phyloP scores from a whole-genome alignment of 179 eudicot genomes.

The Monotropa hypopitys region DNA sequence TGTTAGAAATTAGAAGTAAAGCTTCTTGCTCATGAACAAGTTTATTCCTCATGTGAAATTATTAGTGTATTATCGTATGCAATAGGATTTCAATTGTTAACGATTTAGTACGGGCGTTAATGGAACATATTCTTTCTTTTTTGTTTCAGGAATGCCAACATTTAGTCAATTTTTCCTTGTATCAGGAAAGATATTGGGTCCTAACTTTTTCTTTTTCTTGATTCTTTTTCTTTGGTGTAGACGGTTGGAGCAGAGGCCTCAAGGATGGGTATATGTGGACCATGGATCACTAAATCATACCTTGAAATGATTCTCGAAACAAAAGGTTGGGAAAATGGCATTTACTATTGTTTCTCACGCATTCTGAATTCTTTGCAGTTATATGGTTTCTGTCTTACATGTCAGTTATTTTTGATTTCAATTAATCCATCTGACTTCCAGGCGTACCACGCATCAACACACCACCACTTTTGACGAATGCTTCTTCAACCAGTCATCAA shows the following conservation, averaged over 20 bases:
- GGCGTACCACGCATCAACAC: constrained; percentile 96
- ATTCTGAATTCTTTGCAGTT: neutral
- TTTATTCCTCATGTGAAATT: neutral
- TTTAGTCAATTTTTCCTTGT: neutral
- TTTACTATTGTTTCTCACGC: neutral
- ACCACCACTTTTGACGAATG: constrained; percentile 60
- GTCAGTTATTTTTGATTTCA: neutral
- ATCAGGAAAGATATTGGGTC: neutral
- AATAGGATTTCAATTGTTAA: neutral
- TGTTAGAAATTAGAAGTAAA: neutral
- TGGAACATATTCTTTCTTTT: neutral
- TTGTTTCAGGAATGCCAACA: neutral
- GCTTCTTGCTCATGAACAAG: neutral
- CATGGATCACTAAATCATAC: constrained; percentile 98
- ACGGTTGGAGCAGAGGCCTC: constrained; percentile 78
- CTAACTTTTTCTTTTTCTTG: neutral
- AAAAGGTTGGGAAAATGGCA: constrained; percentile 37
- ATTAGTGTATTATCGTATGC: neutral
- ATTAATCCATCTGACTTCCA: constrained; percentile 16
- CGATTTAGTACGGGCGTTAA: neutral
- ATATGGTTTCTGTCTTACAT: neutral
- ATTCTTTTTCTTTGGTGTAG: constrained; percentile 21
- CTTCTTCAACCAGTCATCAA: constrained; percentile 29
- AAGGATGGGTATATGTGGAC: constrained; percentile 61
- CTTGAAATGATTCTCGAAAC: constrained; percentile 89